Evolutionary conservation across 352 stramenopile genomes (phyloP).

Genomic region (Thraustochytrium striatum): DNA sequence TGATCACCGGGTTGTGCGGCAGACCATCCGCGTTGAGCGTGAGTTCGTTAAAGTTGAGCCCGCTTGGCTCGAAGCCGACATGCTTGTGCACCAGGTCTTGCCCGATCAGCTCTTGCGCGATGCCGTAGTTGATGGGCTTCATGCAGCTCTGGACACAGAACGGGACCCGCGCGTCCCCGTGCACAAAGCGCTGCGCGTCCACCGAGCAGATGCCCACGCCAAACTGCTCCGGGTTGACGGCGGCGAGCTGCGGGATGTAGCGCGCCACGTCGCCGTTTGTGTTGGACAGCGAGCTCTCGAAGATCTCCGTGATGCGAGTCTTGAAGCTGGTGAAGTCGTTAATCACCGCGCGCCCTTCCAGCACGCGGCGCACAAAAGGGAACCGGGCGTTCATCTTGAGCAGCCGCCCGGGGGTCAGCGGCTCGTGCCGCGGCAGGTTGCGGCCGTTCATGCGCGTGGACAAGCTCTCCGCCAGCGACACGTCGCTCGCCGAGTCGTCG

Average conservation of each 20-base stretch:
- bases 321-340: constrained; percentile 34
- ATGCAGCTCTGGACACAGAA: constrained; percentile 57
- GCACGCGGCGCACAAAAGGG: constrained; percentile 8
- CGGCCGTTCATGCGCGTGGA: no score
- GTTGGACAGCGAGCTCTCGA: constrained; percentile 17
- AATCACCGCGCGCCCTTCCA: constrained; percentile 26
- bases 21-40: constrained; percentile 52
- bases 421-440: no score
- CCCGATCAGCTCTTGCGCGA: constrained; percentile 54
- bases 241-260: constrained; percentile 57
- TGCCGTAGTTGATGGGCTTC: constrained; percentile 57
- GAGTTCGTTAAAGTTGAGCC: constrained; percentile 57
- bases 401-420: constrained; percentile 17
- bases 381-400: constrained; percentile 18
- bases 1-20: constrained; percentile 60
- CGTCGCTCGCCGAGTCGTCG: no score
- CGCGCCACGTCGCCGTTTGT: constrained; percentile 49
- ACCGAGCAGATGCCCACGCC: constrained; percentile 55
- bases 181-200: constrained; percentile 53
- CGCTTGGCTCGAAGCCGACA: constrained; percentile 56
- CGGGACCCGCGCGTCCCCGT: constrained; percentile 50
- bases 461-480: no score
- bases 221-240: constrained; percentile 55
- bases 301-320: constrained; percentile 35
- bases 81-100: constrained; percentile 54